Conservation (phyloP, 352 stramenopile genomes). For the Phytophthora nicotianae region DNA sequence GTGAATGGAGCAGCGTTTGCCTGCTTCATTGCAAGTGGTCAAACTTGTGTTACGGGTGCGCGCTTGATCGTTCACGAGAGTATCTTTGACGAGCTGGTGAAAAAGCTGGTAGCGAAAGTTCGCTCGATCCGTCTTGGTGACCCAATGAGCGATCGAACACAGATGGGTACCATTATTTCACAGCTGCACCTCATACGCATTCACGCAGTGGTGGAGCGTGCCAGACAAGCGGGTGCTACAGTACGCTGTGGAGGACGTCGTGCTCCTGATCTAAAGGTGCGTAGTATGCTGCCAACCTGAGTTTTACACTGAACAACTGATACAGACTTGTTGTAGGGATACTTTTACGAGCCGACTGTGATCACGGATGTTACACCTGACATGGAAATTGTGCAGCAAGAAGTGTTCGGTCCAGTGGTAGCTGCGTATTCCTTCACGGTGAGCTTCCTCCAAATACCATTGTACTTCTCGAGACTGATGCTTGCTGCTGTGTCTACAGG, state of each 20-base stretch:
- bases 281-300: background rate
- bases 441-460: background rate
- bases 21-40: constrained; percentile 74
- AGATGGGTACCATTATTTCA: constrained; percentile 77
- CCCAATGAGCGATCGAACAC: constrained; percentile 49
- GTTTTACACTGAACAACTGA: background rate
- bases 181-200: constrained; percentile 65
- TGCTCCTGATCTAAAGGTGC: constrained; percentile 40
- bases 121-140: constrained; percentile 60
- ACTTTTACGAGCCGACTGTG: constrained; percentile 94
- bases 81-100: constrained; percentile 79
- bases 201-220: constrained; percentile 75
- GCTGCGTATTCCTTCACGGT: constrained; percentile 48
- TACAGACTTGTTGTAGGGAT: constrained; percentile 39
- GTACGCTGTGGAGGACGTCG: constrained; percentile 73
- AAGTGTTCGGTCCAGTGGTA: constrained; percentile 91
- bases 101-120: constrained; percentile 57
- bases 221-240: constrained; percentile 79
- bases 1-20: constrained; percentile 71
- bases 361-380: constrained; percentile 68
- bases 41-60: constrained; percentile 82
- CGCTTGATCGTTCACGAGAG: constrained; percentile 86
- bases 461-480: constrained; percentile 17
- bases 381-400: constrained; percentile 86
- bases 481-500: constrained; percentile 36